These are phyloP conservation scores for Populus alba DNA, from an alignment of 345 rosid species.

Conservation along the genomic window DNA sequence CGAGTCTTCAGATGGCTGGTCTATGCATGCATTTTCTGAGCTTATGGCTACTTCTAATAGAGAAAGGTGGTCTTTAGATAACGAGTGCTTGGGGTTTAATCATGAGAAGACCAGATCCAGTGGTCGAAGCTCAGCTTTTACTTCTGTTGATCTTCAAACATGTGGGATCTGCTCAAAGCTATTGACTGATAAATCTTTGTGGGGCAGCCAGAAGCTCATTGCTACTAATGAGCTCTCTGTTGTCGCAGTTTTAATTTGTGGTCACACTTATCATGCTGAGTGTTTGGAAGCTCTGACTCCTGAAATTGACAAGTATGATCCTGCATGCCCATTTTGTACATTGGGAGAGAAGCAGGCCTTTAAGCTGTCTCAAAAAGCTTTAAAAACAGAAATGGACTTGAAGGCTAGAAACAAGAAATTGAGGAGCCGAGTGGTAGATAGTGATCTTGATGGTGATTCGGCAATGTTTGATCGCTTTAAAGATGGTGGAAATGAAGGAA, in stretches of 20 bases:
- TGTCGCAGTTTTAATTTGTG: constrained; percentile 77
- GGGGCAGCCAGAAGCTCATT: constrained; percentile 73
- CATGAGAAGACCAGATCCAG: constrained; percentile 48
- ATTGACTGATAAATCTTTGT: constrained; percentile 69
- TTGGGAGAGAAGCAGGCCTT: constrained; percentile 70
- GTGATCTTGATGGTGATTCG: constrained; percentile 54
- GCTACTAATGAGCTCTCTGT: constrained; percentile 60
- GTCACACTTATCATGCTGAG: constrained; percentile 96
- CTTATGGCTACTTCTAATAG: constrained; percentile 61
- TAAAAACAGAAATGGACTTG: constrained; percentile 71
- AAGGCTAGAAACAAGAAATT: constrained; percentile 65
- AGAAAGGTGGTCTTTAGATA: constrained; percentile 62
- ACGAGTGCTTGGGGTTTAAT: constrained; percentile 45
- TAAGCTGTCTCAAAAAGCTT: constrained; percentile 74
- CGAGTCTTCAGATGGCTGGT: constrained; percentile 82
- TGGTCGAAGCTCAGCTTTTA: constrained; percentile 38
- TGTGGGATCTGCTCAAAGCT: constrained; percentile 89
- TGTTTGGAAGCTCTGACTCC: constrained; percentile 89
- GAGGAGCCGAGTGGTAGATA: constrained; percentile 61
- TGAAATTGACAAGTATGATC: constrained; percentile 78
- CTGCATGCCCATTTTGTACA: constrained; percentile 90
- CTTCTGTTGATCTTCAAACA: constrained; percentile 52
- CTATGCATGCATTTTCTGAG: constrained; percentile 79
- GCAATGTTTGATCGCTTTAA: constrained; percentile 41
- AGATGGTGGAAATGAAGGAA: constrained; percentile 45